Conservation (phyloP, 352 stramenopile species). For the Phytophthora crassamura region DNA sequence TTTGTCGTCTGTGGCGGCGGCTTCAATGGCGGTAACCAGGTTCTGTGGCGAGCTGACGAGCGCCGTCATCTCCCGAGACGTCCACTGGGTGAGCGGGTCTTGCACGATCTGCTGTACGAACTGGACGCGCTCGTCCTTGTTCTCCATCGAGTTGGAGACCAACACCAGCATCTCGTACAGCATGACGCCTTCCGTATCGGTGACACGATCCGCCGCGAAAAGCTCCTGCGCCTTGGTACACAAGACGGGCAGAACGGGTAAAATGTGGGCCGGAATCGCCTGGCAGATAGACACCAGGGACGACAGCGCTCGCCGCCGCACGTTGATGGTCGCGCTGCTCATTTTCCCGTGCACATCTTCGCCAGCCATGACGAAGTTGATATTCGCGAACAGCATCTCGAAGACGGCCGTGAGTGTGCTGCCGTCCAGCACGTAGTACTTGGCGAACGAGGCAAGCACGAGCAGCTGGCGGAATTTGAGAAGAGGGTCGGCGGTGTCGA, state of each 20-base stretch:
- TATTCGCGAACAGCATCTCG: slow-evolving; percentile 77
- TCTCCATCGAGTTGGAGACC: slow-evolving; percentile 83
- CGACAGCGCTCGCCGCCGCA: slow-evolving; percentile 67
- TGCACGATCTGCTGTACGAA: slow-evolving; percentile 83
- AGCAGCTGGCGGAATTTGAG: slow-evolving; percentile 82
- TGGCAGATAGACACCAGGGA: slow-evolving; percentile 85
- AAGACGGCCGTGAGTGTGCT: slow-evolving; percentile 72
- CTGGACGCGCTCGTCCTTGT: slow-evolving; percentile 57
- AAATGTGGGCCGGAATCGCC: slow-evolving; percentile 72
- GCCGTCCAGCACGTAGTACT: slow-evolving; percentile 75
- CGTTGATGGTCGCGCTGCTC: slow-evolving; percentile 75
- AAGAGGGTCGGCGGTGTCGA: slow-evolving; percentile 61
- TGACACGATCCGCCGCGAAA: slow-evolving; percentile 74
- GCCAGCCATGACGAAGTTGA: slow-evolving; percentile 72
- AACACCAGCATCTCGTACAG: slow-evolving; percentile 86
- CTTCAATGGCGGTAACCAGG: slow-evolving; percentile 66
- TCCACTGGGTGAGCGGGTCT: slow-evolving; percentile 71
- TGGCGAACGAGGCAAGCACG: slow-evolving; percentile 71
- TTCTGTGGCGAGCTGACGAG: slow-evolving; percentile 64
- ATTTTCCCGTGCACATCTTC: slow-evolving; percentile 73
- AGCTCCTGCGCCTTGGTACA: slow-evolving; percentile 73
- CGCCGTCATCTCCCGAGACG: slow-evolving; percentile 62
- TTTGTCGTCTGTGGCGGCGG: slow-evolving; percentile 40
- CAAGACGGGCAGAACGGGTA: slow-evolving; percentile 76
- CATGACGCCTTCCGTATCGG: slow-evolving; percentile 78